Base-by-base conservation (phyloP, 805 yeast species). In the Myxozyma vanderwaltii region DNA sequence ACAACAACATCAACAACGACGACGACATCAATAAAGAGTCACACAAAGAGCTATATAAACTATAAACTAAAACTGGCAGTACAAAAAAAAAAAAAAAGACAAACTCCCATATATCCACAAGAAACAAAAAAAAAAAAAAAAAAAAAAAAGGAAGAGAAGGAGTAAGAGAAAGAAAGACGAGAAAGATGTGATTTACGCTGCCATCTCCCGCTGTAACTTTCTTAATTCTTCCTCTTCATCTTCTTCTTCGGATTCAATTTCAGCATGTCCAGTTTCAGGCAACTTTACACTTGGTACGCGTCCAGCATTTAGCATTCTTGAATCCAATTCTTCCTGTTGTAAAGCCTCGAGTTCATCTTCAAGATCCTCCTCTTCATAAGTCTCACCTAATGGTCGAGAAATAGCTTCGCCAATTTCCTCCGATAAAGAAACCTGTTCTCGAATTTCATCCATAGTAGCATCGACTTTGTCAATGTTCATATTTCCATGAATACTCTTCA, bases 391-490 rank as follows among this genome's bases (percentile, higher is more conserved):
- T 4, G 99, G 97, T 76, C 96, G 84, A 50, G 96, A 87, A 59
- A 94, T 91, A 40, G 99, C 98, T 58, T 94, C 97, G 50, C 95
- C 86, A 56, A 94, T 91, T 78, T 94, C 99, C 67, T 91, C 97
- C 44, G 96, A 88, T 69, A 89, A 79, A 69, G 92, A 97, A 53
- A 92, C 95, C 75, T 94, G 98, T 72, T 94, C 99, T 68, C 98
- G 84, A 64, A 95, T 90, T 63, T 92, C 96, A 74, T 94, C 99
- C 98, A 94, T 92, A 7, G 97, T 92, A 68, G 86, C 88, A 72
- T 94, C 99, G 44, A 94, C 97, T 78, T 91, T 91, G 75, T 94
- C 99, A 61, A 94, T 90, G 72, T 94, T 86, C 78, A 94, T 85
- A 70, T 91, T 96, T 65, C 91, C 91, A 74, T 94, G 98, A 70